A percentile compares a stretch with the other conserved stretches of the same genome.
These are phyloP conservation scores for Immersiella caudata DNA, from an alignment of 495 filamentous ascomycete genomes.

Conservation along the genomic window DNA sequence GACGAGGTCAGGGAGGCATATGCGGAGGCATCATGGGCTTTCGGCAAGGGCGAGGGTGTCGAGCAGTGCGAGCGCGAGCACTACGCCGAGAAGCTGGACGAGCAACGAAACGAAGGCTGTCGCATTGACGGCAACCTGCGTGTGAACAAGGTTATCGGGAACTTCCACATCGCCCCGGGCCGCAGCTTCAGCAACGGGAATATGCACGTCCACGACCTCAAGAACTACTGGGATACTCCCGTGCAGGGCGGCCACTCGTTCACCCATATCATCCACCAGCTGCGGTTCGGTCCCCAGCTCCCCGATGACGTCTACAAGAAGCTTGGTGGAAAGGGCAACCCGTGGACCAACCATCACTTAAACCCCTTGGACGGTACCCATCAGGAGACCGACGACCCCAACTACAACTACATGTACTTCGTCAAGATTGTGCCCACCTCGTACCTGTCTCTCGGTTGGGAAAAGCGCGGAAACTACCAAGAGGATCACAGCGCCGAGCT, in stretches of 20 bases:
- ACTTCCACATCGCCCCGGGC: conserved; percentile 98
- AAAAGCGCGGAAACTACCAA: conserved; percentile 38
- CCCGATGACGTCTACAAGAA: conserved; percentile 71
- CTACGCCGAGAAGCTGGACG: conserved; percentile 82
- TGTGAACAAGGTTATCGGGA: conserved; percentile 97
- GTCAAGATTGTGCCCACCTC: conserved; percentile 96
- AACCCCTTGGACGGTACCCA: conserved; percentile 87
- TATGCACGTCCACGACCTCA: conserved; percentile 95
- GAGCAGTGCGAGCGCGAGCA: conserved; percentile 96
- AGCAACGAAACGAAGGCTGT: conserved; percentile 88
- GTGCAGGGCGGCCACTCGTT: conserved; percentile 75
- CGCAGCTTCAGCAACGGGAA: conserved; percentile 91
- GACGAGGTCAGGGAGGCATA: conserved; percentile 96
- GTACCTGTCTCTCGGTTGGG: conserved; percentile 88
- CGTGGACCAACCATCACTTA: conserved; percentile 86
- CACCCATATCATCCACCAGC: conserved; percentile 83
- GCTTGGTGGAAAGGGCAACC: conserved; percentile 54
- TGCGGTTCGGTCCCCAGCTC: conserved; percentile 92
- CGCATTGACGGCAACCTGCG: conserved; percentile 90
- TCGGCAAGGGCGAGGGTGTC: conserved; percentile 86
- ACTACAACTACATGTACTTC: conserved; percentile 98
- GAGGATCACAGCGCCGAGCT: conserved; percentile 54
- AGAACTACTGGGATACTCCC: conserved; percentile 80
- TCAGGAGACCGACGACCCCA: conserved; percentile 77
- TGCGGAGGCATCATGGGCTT: conserved; percentile 84